Percentiles rank a stretch among this genome's conserved stretches.
These are phyloP conservation scores for Phycomyces nitens DNA, from an alignment of 192 early-diverging fungal species.

Conservation along the genomic window DNA sequence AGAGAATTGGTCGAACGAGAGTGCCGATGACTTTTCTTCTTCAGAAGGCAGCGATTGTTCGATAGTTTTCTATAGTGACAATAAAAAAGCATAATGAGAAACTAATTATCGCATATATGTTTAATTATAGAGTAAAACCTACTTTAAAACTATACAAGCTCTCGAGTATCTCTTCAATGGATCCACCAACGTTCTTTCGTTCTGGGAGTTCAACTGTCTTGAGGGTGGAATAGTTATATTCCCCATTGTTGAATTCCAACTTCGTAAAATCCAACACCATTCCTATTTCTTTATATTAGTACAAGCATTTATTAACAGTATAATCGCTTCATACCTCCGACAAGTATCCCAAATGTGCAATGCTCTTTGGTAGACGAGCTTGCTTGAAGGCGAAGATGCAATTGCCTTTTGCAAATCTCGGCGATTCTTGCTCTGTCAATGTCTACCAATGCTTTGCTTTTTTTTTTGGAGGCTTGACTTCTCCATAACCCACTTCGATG, in stretches of 20 bases:
- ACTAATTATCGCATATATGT: background rate
- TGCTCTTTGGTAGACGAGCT: background rate
- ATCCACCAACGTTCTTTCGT: background rate
- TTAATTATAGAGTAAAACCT: slow-evolving; percentile 2
- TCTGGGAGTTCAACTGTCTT: background rate
- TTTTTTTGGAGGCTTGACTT: background rate
- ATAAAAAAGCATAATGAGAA: background rate
- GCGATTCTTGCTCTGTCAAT: slow-evolving; percentile 7
- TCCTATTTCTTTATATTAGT: slow-evolving; percentile 6
- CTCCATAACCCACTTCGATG: slow-evolving; percentile 2
- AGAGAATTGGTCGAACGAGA: too few relatives aligned
- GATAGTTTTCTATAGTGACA: background rate
- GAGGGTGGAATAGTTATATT: background rate
- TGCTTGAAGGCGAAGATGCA: background rate
- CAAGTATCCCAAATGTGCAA: slow-evolving; percentile 5
- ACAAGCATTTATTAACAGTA: background rate
- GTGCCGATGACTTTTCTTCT: background rate
- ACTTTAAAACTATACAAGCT: background rate
- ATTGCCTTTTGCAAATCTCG: slow-evolving; percentile 5
- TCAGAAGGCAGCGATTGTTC: slow-evolving; percentile 4
- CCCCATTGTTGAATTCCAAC: background rate
- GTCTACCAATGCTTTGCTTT: background rate
- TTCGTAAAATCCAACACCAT: background rate
- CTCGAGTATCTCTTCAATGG: background rate
- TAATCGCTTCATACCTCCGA: background rate